phyloP scores from a whole-genome alignment of 208 protist genomes.

The Acanthamoeba sp. region DNA sequence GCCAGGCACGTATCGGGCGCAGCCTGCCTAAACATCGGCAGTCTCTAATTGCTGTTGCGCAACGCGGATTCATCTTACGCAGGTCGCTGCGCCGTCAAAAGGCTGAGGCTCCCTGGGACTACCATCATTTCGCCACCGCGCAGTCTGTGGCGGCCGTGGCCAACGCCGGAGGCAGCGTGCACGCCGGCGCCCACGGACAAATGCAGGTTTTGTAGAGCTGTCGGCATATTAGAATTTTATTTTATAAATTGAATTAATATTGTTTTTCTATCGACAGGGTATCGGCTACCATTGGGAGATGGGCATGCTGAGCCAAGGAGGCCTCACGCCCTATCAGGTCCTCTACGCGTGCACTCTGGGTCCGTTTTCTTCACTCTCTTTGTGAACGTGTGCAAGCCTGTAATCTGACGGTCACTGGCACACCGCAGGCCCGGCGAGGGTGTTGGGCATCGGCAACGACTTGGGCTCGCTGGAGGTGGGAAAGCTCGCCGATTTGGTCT shows the following conservation, averaged over 20 bases:
- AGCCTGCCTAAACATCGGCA: neutral
- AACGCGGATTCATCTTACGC: neutral
- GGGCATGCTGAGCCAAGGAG: neutral
- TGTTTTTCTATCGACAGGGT: neutral
- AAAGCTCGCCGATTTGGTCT: conserved; percentile 47
- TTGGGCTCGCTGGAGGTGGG: conserved; percentile 31
- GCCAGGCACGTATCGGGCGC: neutral
- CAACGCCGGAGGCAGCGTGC: neutral
- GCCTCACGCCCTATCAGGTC: neutral
- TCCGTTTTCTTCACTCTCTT: neutral
- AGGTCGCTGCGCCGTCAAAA: neutral
- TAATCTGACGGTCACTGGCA: too few species aligned
- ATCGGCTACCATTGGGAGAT: conserved; percentile 10
- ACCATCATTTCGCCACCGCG: conserved; percentile 4
- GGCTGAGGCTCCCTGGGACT: neutral
- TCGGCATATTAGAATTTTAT: too few species aligned
- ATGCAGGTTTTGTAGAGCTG: neutral
- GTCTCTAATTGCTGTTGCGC: too few species aligned
- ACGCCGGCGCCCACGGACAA: conserved; percentile 51
- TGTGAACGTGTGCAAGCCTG: too few species aligned
- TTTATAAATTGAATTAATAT: too few species aligned
- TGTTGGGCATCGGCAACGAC: neutral
- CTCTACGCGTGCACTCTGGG: neutral
- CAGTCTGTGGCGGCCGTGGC: neutral
- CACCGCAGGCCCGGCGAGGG: neutral